Evolutionary conservation across 352 stramenopile genomes (phyloP).

Genomic region (Globisporangium emineosum): DNA sequence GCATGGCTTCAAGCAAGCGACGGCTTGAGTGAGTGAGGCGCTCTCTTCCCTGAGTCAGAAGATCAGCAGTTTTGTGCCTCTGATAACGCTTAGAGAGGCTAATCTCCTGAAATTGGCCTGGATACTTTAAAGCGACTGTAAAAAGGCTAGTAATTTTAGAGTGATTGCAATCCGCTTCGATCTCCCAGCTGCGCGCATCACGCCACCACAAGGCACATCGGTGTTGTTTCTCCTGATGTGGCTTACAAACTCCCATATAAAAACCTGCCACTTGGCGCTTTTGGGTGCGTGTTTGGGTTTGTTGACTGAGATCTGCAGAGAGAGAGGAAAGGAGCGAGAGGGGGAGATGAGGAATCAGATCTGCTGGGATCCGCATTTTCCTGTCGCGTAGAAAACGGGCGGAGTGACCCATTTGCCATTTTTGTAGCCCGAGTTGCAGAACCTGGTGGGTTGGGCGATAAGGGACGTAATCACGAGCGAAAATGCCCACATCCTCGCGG

Average conservation of each 20-base stretch:
- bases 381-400: not conserved
- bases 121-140: not conserved
- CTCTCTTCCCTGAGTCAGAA: not conserved
- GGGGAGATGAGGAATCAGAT: constrained; percentile 15
- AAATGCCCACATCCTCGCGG: not conserved
- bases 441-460: not conserved
- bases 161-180: not conserved
- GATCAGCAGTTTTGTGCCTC: not conserved
- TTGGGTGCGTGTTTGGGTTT: not conserved
- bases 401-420: not conserved
- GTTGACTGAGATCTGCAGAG: constrained; percentile 1
- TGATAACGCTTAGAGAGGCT: not conserved
- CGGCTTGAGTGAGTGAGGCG: too few relatives aligned
- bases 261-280: not conserved
- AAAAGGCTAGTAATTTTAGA: not conserved
- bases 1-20: not conserved
- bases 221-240: not conserved
- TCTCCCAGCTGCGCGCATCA: not conserved
- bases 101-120: not conserved
- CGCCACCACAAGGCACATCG: not conserved
- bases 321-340: constrained; percentile 5
- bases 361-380: not conserved
- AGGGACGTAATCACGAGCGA: not conserved
- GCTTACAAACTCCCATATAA: not conserved
- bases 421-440: not conserved